Base-by-base conservation (phyloP, 495 filamentous ascomycete genomes). In the Daldinia caldariorum region DNA sequence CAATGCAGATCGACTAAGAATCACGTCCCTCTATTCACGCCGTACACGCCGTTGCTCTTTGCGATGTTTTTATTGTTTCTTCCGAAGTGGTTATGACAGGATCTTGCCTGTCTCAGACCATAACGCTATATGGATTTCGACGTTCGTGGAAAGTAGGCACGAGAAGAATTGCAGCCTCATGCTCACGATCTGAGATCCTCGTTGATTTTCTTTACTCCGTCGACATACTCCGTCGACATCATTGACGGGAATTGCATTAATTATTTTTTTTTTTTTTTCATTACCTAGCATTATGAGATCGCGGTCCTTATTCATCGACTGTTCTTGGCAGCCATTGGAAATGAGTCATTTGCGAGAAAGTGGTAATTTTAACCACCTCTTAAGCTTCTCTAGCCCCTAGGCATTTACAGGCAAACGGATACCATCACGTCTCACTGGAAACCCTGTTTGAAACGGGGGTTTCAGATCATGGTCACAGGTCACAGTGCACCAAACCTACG, bases 1-100 rank as follows among this genome's bases (percentile, higher is more conserved):
- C 67, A 3, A 77, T 77, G 75, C 66, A 75, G 54, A 69, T 72
- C 65, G 73, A 75, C 66, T 77, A 70, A 71, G 37, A 41, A 35
- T 13, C 4, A 1, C 16, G 18, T 18, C 37, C 22, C 20, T 41
- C 34, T 8, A 26, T 66, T 41, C 47, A 34, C 20, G 61, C 16
- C 4, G 34, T 18, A 31, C 43, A 22, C 37, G 13, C 13, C 45
- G 8, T 20, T 60, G 20, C 35, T 29, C 14, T 60, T 35, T 22
- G 20, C 51, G 41, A 22, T 47, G 50, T 32, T 56, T 61, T 45
- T 37, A 51, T 18, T 18, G 51, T 45, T 13, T 53, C 8, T 8
- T 56, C 22, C 26, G 16, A 58, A 18, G 29, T 32, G 38, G 49
- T 29, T n/a, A 12, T 5, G n/a, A 50, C 34, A 39, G 64, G 58